Conservation (phyloP, 768 basidiomycete genomes). For the Kwoniella sp. region DNA sequence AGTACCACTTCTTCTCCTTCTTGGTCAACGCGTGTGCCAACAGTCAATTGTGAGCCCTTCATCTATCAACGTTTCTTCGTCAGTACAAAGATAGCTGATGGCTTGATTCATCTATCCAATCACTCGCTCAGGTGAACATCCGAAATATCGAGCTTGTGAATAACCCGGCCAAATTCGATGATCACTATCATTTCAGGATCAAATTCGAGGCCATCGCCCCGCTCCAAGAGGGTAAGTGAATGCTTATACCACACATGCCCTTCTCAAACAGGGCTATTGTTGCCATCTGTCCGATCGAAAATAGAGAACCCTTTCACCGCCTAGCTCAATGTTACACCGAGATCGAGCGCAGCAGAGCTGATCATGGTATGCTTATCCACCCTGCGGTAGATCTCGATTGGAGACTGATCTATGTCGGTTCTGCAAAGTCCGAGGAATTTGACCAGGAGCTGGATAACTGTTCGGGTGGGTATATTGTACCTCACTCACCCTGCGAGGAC, state of each 20-base stretch:
- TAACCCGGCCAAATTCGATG: constrained; percentile 88
- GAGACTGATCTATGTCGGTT: constrained; percentile 95
- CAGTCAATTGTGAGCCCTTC: constrained; percentile 44
- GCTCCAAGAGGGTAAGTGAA: constrained; percentile 74
- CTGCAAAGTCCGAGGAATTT: constrained; percentile 82
- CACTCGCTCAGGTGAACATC: constrained; percentile 55
- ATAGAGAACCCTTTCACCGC: too few species aligned
- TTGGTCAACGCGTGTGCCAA: too few species aligned
- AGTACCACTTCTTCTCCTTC: background rate
- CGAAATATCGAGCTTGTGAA: constrained; percentile 69
- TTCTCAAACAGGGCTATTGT: too few species aligned
- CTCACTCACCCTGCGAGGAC: too few species aligned
- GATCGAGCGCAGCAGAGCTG: too few species aligned
- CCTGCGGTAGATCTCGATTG: constrained; percentile 99
- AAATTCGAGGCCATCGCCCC: constrained; percentile 96
- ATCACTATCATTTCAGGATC: constrained; percentile 88
- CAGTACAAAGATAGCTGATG: background rate
- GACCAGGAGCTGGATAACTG: constrained; percentile 98
- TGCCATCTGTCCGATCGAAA: too few species aligned
- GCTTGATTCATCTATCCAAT: background rate
- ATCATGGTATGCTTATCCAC: too few species aligned
- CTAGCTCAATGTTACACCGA: too few species aligned
- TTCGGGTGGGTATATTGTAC: constrained; percentile 59
- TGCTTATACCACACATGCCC: too few species aligned
- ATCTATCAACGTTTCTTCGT: background rate